phyloP scores from a whole-genome alignment of 1,284 basidiomycete species.

The Cystobasidium pallidum region DNA sequence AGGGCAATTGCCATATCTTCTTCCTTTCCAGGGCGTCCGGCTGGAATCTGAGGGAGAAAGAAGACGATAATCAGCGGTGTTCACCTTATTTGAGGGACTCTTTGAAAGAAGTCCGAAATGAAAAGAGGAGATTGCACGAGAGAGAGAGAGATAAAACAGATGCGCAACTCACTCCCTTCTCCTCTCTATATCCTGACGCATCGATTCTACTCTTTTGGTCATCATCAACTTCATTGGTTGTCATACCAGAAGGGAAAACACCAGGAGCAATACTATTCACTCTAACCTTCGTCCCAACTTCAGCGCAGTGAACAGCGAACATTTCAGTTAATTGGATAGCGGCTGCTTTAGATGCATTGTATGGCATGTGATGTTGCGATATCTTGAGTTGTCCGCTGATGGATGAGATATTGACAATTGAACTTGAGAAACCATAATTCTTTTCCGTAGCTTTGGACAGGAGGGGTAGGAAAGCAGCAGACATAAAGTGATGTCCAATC shows the following conservation, averaged over 20 bases:
- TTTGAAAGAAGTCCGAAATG: too few species aligned
- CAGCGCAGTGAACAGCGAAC: constrained; percentile 71
- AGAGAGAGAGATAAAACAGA: too few species aligned
- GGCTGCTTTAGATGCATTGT: constrained; percentile 72
- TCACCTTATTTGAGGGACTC: background rate
- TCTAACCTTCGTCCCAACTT: constrained; percentile 63
- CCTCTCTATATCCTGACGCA: constrained; percentile 30
- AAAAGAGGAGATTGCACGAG: too few species aligned
- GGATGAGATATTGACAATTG: constrained; percentile 73
- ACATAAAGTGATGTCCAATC: constrained; percentile 65
- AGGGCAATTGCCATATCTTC: constrained; percentile 33
- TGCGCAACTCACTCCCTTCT: constrained; percentile 27
- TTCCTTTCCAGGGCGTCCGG: constrained; percentile 38
- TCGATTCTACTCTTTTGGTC: constrained; percentile 29
- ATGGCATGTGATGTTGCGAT: constrained; percentile 75
- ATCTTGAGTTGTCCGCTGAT: constrained; percentile 65
- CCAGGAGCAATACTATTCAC: constrained; percentile 71
- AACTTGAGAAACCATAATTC: constrained; percentile 63
- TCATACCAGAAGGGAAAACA: constrained; percentile 48
- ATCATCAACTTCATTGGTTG: constrained; percentile 15
- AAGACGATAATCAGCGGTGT: background rate
- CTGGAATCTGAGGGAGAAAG: background rate
- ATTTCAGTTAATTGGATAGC: constrained; percentile 72
- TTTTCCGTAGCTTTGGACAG: constrained; percentile 68
- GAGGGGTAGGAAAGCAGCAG: constrained; percentile 72